phyloP scores from a whole-genome alignment of 2,329 filamentous ascomycete species.

The Colletotrichum coccodes region DNA sequence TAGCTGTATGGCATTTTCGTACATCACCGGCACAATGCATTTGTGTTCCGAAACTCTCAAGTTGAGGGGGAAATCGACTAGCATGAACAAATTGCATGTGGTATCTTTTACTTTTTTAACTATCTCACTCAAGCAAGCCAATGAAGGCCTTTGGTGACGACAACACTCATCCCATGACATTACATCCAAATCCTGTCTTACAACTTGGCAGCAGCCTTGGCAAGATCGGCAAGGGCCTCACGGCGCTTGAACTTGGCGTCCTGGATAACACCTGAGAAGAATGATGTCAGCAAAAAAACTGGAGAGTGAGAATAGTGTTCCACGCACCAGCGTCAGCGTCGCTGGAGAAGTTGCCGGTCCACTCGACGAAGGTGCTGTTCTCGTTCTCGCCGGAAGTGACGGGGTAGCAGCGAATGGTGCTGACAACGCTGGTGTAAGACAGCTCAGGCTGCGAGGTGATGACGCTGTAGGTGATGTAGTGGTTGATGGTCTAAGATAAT shows the following conservation, averaged over 20 bases:
- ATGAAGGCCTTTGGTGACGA: not conserved
- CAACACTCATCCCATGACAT: not conserved
- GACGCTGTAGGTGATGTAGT: slow-evolving; percentile 80
- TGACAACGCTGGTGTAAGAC: slow-evolving; percentile 73
- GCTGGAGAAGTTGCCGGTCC: slow-evolving; percentile 76
- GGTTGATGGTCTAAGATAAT: slow-evolving; percentile 68
- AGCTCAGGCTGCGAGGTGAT: slow-evolving; percentile 74
- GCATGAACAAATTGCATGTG: not conserved
- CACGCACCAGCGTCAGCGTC: slow-evolving; percentile 75
- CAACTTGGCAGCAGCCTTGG: slow-evolving; percentile 56
- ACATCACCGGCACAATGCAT: no score
- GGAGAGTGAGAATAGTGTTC: no score
- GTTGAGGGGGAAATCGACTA: not conserved
- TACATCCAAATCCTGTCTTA: not conserved
- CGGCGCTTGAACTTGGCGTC: slow-evolving; percentile 82
- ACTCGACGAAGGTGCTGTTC: slow-evolving; percentile 74
- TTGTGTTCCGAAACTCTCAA: no score
- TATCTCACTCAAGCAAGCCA: not conserved
- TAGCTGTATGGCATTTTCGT: no score
- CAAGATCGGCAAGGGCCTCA: slow-evolving; percentile 75
- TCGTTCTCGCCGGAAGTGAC: slow-evolving; percentile 74
- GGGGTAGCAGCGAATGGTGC: slow-evolving; percentile 72
- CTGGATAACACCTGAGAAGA: slow-evolving; percentile 70
- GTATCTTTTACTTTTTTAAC: slow-evolving; percentile 6
- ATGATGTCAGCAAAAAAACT: not conserved